Evolutionary conservation across 352 stramenopile species (phyloP), one percentile per base, ranked within the genome.

Genomic region (Discostella stelligera): DNA sequence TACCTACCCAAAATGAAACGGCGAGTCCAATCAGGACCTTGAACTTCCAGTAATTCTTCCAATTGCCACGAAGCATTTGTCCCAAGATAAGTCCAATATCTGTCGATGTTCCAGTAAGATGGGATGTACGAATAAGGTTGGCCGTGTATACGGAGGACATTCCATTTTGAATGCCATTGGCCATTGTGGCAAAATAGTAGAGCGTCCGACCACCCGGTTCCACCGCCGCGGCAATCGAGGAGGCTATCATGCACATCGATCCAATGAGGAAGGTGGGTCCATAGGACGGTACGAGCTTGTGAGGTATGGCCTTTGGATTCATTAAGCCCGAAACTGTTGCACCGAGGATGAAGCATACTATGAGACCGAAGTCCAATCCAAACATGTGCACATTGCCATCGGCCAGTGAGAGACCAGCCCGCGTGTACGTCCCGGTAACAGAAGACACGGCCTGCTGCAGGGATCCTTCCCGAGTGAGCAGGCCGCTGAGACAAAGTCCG

Each of bases 31-130:
- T 25, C 63, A 89, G 80, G 14, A 80, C 68, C 37, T 77, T 79
- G 14, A 89, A 77, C 53, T 87, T 89, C 44, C 62, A 66, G 13
- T 66, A 66, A 68, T 90, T 89, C 21, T 71, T 74, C 54, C 39
- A 74, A 67, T 91, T 91, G 8, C 85, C 83, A 30, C 85, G 68
- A 2, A 89, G 21, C 23, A 83, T 71, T 66, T 91, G 89, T 20
- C 89, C 89, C 11, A 89, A 32, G 39, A 90, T 86, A 0, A 88
- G 83, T 52, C 87, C 87, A 61, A 94, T 85, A 75, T 94, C 89
- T 20, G 84, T 92, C n/a, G 74, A 83, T 39, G 84, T 89, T 54
- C 85, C 85, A 10, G 81, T 87, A 53, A 91, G 80, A 77, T 93
- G 86, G 10, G 84, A 75, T 10, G 87, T 92, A n/a, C 90, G 75